A percentile compares a stretch with the other conserved stretches of the same genome.
These are phyloP conservation scores for Kwoniella bestiolae DNA, from an alignment of 768 basidiomycete genomes.

Conservation along the genomic window DNA sequence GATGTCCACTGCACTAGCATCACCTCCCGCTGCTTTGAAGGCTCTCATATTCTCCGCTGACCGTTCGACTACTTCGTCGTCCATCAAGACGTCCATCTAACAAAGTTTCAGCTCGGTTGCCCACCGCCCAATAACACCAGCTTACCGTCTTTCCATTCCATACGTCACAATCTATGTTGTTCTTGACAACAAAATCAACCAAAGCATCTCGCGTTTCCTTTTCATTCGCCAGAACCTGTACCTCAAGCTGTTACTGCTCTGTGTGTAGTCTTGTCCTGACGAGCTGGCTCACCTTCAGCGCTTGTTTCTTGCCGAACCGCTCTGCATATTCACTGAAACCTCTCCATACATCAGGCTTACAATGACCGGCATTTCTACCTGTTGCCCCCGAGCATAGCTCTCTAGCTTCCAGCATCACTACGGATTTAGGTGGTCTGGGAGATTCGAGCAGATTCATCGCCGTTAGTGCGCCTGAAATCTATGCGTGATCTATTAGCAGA, in stretches of 20 bases:
- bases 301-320: conserved; percentile 28
- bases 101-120: neutral
- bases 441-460: conserved; percentile 30
- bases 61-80: conserved; percentile 35
- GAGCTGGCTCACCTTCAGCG: conserved; percentile 22
- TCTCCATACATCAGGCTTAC: conserved; percentile 35
- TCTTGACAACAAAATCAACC: conserved; percentile 24
- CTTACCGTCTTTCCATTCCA: conserved; percentile 43
- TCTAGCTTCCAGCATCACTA: conserved; percentile 78
- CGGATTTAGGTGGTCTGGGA: conserved; percentile 41
- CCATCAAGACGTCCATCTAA: conserved; percentile 41
- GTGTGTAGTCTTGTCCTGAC: neutral
- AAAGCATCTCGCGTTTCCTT: conserved; percentile 29
- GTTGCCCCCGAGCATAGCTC: conserved; percentile 63
- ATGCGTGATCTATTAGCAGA: neutral
- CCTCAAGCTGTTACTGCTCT: neutral
- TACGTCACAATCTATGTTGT: conserved; percentile 42
- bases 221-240: conserved; percentile 36
- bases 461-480: conserved; percentile 26
- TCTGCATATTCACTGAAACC: conserved; percentile 33
- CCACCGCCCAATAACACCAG: neutral
- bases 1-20: conserved; percentile 41
- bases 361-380: conserved; percentile 64
- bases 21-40: conserved; percentile 54
- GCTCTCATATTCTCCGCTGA: conserved; percentile 34